Evolutionary conservation across 345 rosid species (phyloP), one percentile per base, ranked within the genome.

Genomic region (Populus davidiana): DNA sequence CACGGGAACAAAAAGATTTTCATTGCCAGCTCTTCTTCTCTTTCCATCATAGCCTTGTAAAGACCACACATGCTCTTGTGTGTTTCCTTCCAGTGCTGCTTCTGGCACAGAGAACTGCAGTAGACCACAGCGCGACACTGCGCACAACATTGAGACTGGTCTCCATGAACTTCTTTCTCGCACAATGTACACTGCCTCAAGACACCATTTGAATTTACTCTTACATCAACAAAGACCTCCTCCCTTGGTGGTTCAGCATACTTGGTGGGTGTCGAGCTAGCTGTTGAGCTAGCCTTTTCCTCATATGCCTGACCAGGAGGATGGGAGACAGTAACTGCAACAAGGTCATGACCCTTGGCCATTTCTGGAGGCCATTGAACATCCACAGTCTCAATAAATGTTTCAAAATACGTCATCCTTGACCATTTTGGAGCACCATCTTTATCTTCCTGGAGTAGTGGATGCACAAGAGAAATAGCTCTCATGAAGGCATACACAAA

Each of bases 301-400:
- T 87, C 91, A n/a, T 86, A 90, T 14, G 89, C 84, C 80, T 80
- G 91, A 67, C 89, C 83, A 0, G 90, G 91, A 0, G 96, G 92
- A 78, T 87, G 87, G 1, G 91, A 91, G 38, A 88, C 77, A 6
- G 93, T 90, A 74, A 91, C 91, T 39, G 93, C 95, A 81, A 89
- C 92, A 75, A 88, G 79, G 8, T 84, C 90, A 72, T 88, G 47
- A 9, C 82, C 86, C 73, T 83, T 86, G 27, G 71, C 83, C 93
- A 88, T 87, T 81, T 88, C 93, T 35, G 76, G 77, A 78, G 91
- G 91, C 91, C 93, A 89, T 77, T 91, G 89, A 71, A 91, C 85
- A 74, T 91, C 95, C 66, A 89, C 93, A 31, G 94, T 89, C 77
- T 91, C 94, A 10, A 91, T 91, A 78, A 91, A 86, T 27, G 90